These are phyloP conservation scores for Clarireedia homoeocarpa DNA, from an alignment of 2,329 filamentous ascomycete species.

Conservation along the genomic window DNA sequence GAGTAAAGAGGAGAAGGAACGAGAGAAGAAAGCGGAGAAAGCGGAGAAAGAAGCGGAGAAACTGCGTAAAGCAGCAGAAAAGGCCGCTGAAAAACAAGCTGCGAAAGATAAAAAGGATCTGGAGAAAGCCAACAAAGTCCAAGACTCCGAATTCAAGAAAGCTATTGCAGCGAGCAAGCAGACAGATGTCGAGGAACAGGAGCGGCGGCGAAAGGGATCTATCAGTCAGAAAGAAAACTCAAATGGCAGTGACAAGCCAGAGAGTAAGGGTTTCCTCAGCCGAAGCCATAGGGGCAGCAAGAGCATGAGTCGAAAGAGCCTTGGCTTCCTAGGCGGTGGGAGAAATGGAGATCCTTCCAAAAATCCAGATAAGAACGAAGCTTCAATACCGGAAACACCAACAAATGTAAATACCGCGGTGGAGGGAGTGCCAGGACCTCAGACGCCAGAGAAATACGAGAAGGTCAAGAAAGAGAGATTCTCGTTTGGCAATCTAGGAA, in stretches of 20 bases:
- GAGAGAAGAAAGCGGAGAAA: slow-evolving; percentile 61
- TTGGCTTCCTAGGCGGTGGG: slow-evolving; percentile 47
- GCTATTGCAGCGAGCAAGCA: slow-evolving; percentile 3
- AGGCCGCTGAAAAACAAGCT: slow-evolving; percentile 35
- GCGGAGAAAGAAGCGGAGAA: slow-evolving; percentile 43
- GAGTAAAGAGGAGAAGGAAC: slow-evolving; percentile 54
- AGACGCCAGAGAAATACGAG: slow-evolving; percentile 37
- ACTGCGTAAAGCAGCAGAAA: slow-evolving; percentile 28
- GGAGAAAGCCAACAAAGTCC: slow-evolving; percentile 4
- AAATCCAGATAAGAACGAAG: slow-evolving; percentile 12
- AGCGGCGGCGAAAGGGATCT: neutral
- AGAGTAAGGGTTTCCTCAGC: slow-evolving; percentile 32
- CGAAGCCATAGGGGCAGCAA: slow-evolving; percentile 66
- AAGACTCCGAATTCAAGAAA: slow-evolving; percentile 3
- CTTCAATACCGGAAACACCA: neutral
- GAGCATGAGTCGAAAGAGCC: slow-evolving; percentile 68
- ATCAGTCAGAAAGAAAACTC: neutral
- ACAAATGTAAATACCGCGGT: slow-evolving; percentile 14
- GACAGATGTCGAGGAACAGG: neutral
- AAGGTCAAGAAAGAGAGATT: slow-evolving; percentile 53
- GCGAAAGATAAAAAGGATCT: slow-evolving; percentile 4
- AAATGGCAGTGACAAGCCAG: slow-evolving; percentile 15
- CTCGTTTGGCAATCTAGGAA: slow-evolving; percentile 47
- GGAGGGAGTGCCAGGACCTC: slow-evolving; percentile 22
- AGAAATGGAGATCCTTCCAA: slow-evolving; percentile 36